These are phyloP conservation scores for Backusella tarrabulga DNA, from an alignment of 192 early-diverging fungal species.

Conservation along the genomic window DNA sequence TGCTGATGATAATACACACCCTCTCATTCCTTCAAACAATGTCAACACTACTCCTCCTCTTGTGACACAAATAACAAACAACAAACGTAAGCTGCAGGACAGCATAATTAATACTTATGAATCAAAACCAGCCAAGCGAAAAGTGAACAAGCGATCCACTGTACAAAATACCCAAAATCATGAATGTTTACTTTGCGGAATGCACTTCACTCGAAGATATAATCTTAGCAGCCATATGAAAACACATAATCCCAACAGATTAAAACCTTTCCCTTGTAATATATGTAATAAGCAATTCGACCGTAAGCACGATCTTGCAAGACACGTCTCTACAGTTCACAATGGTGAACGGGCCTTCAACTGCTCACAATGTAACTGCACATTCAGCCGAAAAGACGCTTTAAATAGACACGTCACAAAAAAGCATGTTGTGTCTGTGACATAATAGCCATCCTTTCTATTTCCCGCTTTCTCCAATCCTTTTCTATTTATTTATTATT, in stretches of 20 bases:
- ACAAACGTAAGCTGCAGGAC: not conserved
- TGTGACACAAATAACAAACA: not conserved
- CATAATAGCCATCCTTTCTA: not conserved
- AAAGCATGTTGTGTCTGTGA: not conserved
- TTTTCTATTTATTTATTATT: not conserved
- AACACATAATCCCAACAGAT: slow-evolving; percentile 63
- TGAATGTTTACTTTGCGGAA: slow-evolving; percentile 60
- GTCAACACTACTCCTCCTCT: not conserved
- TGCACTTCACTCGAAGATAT: slow-evolving; percentile 75
- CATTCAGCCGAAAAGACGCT: slow-evolving; percentile 70
- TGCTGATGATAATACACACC: not conserved
- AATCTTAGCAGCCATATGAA: slow-evolving; percentile 79
- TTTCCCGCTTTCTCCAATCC: not conserved
- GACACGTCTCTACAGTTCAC: slow-evolving; percentile 66
- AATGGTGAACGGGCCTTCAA: slow-evolving; percentile 57
- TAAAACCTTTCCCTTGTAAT: slow-evolving; percentile 58
- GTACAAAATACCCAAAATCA: not conserved
- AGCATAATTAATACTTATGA: not conserved
- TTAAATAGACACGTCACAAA: slow-evolving; percentile 48
- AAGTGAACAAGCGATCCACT: not conserved
- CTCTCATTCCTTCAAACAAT: not conserved
- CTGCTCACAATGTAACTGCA: slow-evolving; percentile 51
- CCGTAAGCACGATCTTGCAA: slow-evolving; percentile 75
- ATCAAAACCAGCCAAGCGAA: not conserved
- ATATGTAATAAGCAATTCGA: slow-evolving; percentile 67